Conservation (phyloP, 768 basidiomycete genomes). For the Mycena metata region DNA sequence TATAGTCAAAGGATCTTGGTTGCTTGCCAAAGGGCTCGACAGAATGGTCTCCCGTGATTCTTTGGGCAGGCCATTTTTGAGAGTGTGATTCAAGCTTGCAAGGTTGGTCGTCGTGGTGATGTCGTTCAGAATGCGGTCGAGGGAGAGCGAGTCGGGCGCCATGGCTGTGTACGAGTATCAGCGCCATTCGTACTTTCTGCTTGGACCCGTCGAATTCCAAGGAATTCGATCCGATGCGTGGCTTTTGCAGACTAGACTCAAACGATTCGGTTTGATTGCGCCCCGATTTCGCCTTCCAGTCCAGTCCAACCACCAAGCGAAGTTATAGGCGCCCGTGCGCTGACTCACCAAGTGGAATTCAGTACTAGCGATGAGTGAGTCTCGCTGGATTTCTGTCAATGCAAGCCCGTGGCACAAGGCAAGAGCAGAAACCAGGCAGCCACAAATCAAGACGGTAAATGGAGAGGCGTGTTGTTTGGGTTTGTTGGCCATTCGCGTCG, state of each 20-base stretch:
- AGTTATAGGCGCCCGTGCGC: too few relatives aligned
- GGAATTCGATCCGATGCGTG: neutral
- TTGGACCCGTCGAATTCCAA: neutral
- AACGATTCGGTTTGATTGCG: neutral
- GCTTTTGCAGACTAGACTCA: neutral
- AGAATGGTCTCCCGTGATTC: conserved; percentile 72
- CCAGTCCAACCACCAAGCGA: too few relatives aligned
- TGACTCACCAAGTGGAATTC: too few relatives aligned
- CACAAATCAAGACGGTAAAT: too few relatives aligned
- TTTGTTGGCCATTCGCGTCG: too few relatives aligned
- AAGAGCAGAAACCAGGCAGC: too few relatives aligned
- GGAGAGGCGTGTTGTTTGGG: too few relatives aligned
- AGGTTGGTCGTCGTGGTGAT: conserved; percentile 60
- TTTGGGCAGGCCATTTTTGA: conserved; percentile 63
- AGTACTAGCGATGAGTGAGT: too few relatives aligned
- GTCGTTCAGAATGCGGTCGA: conserved; percentile 58
- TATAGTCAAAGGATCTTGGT: conserved; percentile 76
- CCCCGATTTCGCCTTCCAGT: neutral
- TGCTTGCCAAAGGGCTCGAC: conserved; percentile 64
- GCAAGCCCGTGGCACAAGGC: too few relatives aligned
- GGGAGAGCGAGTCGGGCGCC: conserved; percentile 45
- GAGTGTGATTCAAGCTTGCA: conserved; percentile 55
- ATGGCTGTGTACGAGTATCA: conserved; percentile 34
- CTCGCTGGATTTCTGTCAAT: too few relatives aligned
- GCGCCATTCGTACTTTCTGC: neutral